Conservation (phyloP, 208 protist genomes). For the Tritrichomonas musculus region DNA sequence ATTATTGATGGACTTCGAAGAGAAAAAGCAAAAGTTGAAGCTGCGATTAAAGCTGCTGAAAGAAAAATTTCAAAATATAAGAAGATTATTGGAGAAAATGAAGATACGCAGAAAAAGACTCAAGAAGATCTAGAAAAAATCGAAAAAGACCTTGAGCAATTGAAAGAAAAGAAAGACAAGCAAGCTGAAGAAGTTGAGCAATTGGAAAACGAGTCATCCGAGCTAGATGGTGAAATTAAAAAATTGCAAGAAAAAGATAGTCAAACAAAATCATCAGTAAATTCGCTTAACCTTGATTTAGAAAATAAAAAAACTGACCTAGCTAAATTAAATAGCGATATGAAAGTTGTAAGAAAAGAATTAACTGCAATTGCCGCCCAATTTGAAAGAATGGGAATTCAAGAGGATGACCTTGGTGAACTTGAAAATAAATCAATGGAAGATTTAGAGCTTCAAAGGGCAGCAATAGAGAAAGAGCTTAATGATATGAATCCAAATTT, state of each 20-base stretch:
- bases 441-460: neutral
- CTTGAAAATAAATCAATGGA: neutral
- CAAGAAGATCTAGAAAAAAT: neutral
- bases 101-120: too few relatives aligned
- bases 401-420: neutral
- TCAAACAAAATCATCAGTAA: neutral
- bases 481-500: neutral
- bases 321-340: too few relatives aligned
- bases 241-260: neutral
- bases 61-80: neutral
- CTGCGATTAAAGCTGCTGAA: neutral
- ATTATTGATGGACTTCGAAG: neutral
- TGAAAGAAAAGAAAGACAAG: neutral
- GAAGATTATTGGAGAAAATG: constrained; percentile 19
- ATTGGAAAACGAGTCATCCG: neutral
- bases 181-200: neutral
- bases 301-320: neutral
- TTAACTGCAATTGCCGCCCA: neutral
- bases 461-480: neutral
- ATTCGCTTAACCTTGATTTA: neutral
- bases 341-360: neutral
- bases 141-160: neutral
- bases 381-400: neutral
- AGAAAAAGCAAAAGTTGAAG: neutral
- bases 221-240: neutral